Conservation (phyloP, 805 yeast species). For the Scheffersomyces coipomensis region DNA sequence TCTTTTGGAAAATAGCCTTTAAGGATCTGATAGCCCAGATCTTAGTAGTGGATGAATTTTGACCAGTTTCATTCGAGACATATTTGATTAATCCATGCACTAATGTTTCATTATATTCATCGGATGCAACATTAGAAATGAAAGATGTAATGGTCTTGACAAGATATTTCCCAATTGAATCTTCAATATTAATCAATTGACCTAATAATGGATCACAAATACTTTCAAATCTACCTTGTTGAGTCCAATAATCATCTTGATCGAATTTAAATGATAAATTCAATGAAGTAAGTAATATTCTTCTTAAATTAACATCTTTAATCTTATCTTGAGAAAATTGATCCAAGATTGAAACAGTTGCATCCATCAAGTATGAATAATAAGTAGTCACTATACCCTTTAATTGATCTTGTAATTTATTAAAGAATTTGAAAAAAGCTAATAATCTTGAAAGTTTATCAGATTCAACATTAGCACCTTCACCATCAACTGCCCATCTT, state of each 20-base stretch:
- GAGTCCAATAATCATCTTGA: conserved; percentile 93
- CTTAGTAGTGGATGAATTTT: conserved; percentile 66
- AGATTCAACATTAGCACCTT: conserved; percentile 49
- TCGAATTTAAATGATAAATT: conserved; percentile 83
- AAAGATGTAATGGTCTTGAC: conserved; percentile 78
- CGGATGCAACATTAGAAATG: conserved; percentile 65
- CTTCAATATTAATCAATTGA: conserved; percentile 70
- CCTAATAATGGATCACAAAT: conserved; percentile 60
- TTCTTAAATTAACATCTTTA: conserved; percentile 54
- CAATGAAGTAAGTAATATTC: conserved; percentile 71
- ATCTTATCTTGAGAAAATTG: conserved; percentile 45
- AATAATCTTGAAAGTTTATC: conserved; percentile 48
- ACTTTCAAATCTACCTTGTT: conserved; percentile 77
- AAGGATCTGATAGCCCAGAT: conserved; percentile 80
- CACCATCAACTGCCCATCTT: conserved; percentile 91
- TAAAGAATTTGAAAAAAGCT: conserved; percentile 84
- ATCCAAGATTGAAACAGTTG: conserved; percentile 56
- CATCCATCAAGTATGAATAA: conserved; percentile 80
- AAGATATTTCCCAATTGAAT: conserved; percentile 72
- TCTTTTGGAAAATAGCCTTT: conserved; percentile 79
- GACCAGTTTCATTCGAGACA: conserved; percentile 50
- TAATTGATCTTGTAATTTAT: conserved; percentile 77
- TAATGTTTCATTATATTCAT: conserved; percentile 69
- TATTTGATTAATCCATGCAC: conserved; percentile 34
- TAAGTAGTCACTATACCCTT: conserved; percentile 87